Evolutionary conservation across 352 stramenopile species (phyloP), one percentile per base, ranked within the genome.

Genomic region (Globisporangium megalacanthum): DNA sequence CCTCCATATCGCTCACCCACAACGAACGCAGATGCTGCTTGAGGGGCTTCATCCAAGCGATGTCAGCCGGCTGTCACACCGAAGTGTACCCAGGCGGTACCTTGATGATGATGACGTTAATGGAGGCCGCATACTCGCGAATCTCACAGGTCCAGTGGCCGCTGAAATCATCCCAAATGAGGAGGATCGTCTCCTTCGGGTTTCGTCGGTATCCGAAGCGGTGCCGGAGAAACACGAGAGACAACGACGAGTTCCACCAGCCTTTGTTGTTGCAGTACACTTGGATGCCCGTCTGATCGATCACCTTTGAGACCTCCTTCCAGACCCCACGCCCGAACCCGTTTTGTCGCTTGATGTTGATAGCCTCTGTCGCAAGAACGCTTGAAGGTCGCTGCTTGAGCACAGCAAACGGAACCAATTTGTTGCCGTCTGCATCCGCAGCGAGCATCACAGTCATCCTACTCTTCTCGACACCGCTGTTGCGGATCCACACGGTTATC

Each of bases 261-360:
- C 33, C 49, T 45, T 61, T 62, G 11, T 6, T 17, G 29, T 76
- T 81, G 0, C 53, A 49, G 41, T 69, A 73, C 15, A 73, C 66
- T 0, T 47, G 13, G 13, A 60, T 60, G 0, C 37, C 9, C 0
- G 59, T 57, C 14, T 60, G 19, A 1, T n/a, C 10, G 45, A 64
- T 35, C 11, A 72, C 52, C 7, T 20, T n/a, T 0, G 52, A 35
- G n/a, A 77, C 49, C 9, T 66, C 42, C 1, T 41, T 39, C 61
- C 64, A 73, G 13, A 74, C 49, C 8, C 35, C 17, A 0, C 63
- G 35, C 13, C 64, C 72, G 48, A 77, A 81, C 19, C 64, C 66
- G 17, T 75, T 19, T 10, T 64, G 53, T 7, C 58, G 17, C 0
- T 52, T 20, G 0, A 45, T 4, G n/a, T 75, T 72, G 31, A 66